Base-by-base conservation (phyloP, 1,139 yeast species). In the Yamadazyma jaroonii region DNA sequence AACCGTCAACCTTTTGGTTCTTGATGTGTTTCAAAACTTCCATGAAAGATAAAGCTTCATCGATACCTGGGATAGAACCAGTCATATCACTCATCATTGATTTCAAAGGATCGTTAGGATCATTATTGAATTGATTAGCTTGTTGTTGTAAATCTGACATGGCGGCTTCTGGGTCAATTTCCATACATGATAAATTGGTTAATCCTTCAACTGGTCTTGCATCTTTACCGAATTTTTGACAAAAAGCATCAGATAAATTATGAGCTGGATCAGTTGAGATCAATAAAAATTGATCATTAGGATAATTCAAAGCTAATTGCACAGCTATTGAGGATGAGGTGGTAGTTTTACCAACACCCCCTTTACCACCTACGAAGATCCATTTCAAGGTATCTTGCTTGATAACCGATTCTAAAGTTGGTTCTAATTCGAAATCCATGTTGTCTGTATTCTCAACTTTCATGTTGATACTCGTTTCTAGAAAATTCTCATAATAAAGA, bases 211-310 rank as follows among this genome's bases (percentile, higher is more conserved):
- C 97, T 41, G 81, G 77, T 55, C 96, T 78, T 8, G 98, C 97
- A 53, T 92, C 98, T 59, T 92, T 92, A 50, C 95, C 95, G 56
- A 92, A 92, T 61, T 92, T 92, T 61, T 92, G 98, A 58, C 96
- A 96, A 64, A 92, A 92, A 1, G 98, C 98, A 61, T 92, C 98
- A 25, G 96, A 85, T 52, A 92, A 73, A 60, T 92, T 92, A 62
- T 92, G 98, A 3, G 98, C 98, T 20, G 98, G 98, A 64, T 92
- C 98, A 0, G 98, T 92, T 22, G 97, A 90, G 52, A 92, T 92
- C 54, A 92, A 71, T 44, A 92, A 71, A 48, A 89, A 95, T 53
- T 85, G 82, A 48, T 87, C 90, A 23, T 77, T 59, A 37, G 94
- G 92, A 57, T 87, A 83, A 40, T 86, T 81, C 42, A 88, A 67